phyloP scores from a whole-genome alignment of 441 rosid species.

The Euphorbia schlechtendalii region DNA sequence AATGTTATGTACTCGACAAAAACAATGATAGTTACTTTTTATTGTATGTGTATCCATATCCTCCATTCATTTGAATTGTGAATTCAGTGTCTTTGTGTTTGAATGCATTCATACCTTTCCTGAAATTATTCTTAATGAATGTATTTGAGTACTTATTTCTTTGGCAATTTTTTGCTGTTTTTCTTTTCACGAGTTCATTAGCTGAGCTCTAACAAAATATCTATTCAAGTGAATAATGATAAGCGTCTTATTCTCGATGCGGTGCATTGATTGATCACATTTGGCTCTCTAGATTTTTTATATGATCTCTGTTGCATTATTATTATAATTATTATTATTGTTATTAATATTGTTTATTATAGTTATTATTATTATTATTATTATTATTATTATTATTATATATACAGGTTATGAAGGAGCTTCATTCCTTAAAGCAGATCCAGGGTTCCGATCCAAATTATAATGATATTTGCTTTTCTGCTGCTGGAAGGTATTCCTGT shows the following conservation, averaged over 20 bases:
- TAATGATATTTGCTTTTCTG: conserved; percentile 79
- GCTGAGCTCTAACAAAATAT: conserved; percentile 4
- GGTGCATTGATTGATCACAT: conserved; percentile 4
- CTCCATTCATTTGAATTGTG: neutral
- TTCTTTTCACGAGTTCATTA: neutral
- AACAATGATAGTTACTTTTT: neutral
- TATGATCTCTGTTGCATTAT: neutral
- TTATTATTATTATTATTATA: conserved; percentile 7
- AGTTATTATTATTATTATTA: too few relatives aligned
- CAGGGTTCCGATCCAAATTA: conserved; percentile 89
- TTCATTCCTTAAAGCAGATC: conserved; percentile 50
- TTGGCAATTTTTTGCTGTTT: neutral
- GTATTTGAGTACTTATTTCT: neutral
- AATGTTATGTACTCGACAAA: neutral
- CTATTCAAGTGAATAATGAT: neutral
- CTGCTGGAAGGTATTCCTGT: conserved; percentile 53
- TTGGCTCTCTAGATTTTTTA: neutral
- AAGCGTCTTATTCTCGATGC: neutral
- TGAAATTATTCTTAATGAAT: conserved; percentile 5
- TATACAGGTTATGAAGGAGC: conserved; percentile 53
- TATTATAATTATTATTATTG: too few relatives aligned
- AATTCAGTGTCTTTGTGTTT: neutral
- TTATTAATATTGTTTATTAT: too few relatives aligned
- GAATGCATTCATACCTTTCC: neutral
- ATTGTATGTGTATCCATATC: neutral